Conservation (phyloP, 139 green algal species). For the Picocystis salinarum region DNA sequence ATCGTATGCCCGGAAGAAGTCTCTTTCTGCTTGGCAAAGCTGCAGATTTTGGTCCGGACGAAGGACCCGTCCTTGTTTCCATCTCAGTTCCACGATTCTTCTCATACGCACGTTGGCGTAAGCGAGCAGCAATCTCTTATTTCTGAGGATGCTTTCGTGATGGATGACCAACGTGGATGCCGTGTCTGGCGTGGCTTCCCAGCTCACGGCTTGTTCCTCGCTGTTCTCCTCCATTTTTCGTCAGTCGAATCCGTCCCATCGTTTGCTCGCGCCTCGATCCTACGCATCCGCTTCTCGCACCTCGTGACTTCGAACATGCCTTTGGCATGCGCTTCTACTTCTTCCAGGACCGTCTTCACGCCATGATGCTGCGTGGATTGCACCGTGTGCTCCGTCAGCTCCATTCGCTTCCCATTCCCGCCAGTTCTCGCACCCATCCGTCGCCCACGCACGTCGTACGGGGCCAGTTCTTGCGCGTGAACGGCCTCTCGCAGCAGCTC, state of each 20-base stretch:
- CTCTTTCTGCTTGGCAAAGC: slow-evolving; percentile 20
- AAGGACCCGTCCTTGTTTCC: slow-evolving; percentile 22
- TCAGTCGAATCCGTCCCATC: too few species aligned
- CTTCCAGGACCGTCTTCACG: slow-evolving; percentile 20
- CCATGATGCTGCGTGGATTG: slow-evolving; percentile 29
- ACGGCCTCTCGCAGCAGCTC: slow-evolving; percentile 22
- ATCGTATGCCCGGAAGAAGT: slow-evolving; percentile 20
- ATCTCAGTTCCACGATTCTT: slow-evolving; percentile 22
- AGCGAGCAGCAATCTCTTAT: slow-evolving; percentile 29
- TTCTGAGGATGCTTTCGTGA: slow-evolving; percentile 28
- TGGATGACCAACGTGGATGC: slow-evolving; percentile 30
- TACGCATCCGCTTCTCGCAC: slow-evolving; percentile 6
- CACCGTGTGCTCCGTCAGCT: too few species aligned
- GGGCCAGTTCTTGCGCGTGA: slow-evolving; percentile 8
- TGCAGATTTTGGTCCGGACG: slow-evolving; percentile 18
- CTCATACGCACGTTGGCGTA: slow-evolving; percentile 30
- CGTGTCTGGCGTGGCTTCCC: slow-evolving; percentile 11
- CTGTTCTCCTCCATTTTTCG: slow-evolving; percentile 1
- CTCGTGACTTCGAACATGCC: slow-evolving; percentile 19
- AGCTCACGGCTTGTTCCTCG: slow-evolving; percentile 2
- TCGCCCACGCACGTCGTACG: slow-evolving; percentile 20
- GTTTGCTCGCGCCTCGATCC: slow-evolving; percentile 14
- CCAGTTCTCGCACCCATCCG: too few species aligned
- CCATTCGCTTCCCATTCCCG: too few species aligned
- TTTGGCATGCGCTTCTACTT: slow-evolving; percentile 18